Conservation (phyloP, 2,329 filamentous ascomycete species). For the Chrysosporium keratinophilum region DNA sequence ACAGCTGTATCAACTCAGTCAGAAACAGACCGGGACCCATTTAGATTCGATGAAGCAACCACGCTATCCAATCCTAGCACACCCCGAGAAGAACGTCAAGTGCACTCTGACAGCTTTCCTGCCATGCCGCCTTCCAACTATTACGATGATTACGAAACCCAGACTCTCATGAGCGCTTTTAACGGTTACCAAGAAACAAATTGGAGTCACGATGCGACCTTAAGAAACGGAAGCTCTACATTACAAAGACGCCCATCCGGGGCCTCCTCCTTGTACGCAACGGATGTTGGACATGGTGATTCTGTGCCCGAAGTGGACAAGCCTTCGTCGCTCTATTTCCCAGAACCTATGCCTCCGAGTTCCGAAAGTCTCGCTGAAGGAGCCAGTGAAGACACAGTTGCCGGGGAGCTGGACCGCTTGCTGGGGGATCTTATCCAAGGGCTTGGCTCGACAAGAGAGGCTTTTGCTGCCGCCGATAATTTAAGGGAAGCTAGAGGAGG, state of each 20-base stretch:
- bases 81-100: not conserved
- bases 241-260: slow-evolving; percentile 2
- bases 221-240: slow-evolving; percentile 8
- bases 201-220: slow-evolving; percentile 5
- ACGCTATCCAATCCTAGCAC: slow-evolving; percentile 19
- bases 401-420: slow-evolving; percentile 33
- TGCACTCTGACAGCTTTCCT: slow-evolving; percentile 34
- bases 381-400: slow-evolving; percentile 29
- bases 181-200: slow-evolving; percentile 3
- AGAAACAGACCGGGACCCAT: slow-evolving; percentile 35
- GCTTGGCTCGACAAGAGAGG: slow-evolving; percentile 30
- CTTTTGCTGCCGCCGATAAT: slow-evolving; percentile 17
- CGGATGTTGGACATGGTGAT: slow-evolving; percentile 1
- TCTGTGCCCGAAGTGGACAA: slow-evolving; percentile 4
- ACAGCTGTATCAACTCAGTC: slow-evolving; percentile 31
- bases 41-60: slow-evolving; percentile 31
- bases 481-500: slow-evolving; percentile 15
- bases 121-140: slow-evolving; percentile 36
- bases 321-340: slow-evolving; percentile 26
- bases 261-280: slow-evolving; percentile 13
- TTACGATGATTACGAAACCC: slow-evolving; percentile 33
- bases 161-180: slow-evolving; percentile 2
- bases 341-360: slow-evolving; percentile 31
- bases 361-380: slow-evolving; percentile 31
- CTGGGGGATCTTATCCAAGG: slow-evolving; percentile 33